Evolutionary conservation across 2,329 filamentous ascomycete genomes (phyloP), one percentile per base, ranked within the genome.

Genomic region (Xylariaceae sp.): DNA sequence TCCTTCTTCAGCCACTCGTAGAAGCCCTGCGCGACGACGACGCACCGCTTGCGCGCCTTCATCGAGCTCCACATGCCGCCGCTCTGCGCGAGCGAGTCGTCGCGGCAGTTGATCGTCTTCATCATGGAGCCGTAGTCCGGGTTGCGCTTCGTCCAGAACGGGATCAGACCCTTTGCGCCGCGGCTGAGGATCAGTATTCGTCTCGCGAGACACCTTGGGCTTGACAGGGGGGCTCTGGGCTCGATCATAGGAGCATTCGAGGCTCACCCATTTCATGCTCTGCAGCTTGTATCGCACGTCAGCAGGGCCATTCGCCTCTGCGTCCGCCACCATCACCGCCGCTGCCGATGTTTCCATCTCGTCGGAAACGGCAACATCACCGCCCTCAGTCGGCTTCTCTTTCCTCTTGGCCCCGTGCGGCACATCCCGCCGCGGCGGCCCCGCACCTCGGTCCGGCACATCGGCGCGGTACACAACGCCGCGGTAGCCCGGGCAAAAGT

Each of bases 181-280:
- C n/a, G n/a, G n/a, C n/a, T n/a, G n/a, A n/a, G n/a, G n/a, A n/a
- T n/a, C n/a, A n/a, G n/a, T n/a, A n/a, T n/a, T n/a, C n/a, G n/a
- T n/a, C n/a, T n/a, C n/a, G n/a, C n/a, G n/a, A n/a, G n/a, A n/a
- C n/a, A n/a, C n/a, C n/a, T n/a, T n/a, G n/a, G n/a, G n/a, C n/a
- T n/a, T n/a, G n/a, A n/a, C n/a, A n/a, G n/a, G n/a, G n/a, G n/a
- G n/a, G n/a, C n/a, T n/a, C n/a, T n/a, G n/a, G n/a, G n/a, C n/a
- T n/a, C n/a, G n/a, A n/a, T n/a, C n/a, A n/a, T n/a, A n/a, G n/a
- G n/a, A n/a, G n/a, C n/a, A n/a, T n/a, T n/a, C n/a, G n/a, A n/a
- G n/a, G n/a, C n/a, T n/a, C n/a, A n/a, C n/a, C 92, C 92, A 98
- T 70, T 87, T 90, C 84, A 96, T 96, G 2, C 79, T 71, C 56